Conservation (phyloP, 345 rosid species). For the Hevea brasiliensis region DNA sequence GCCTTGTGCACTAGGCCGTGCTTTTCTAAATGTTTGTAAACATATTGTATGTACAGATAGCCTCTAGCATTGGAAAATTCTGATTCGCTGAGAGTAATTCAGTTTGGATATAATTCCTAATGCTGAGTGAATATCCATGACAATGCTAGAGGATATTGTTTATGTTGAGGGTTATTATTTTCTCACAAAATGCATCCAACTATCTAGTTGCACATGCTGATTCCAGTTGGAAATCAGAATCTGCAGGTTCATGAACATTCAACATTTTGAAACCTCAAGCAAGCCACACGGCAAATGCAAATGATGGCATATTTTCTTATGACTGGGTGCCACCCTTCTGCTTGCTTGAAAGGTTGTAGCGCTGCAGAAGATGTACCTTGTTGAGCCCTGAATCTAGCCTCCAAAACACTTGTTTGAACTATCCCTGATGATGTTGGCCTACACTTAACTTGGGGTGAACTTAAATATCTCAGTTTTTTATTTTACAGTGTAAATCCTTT, state of each 20-base stretch:
- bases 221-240: background rate
- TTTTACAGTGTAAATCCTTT: conserved; percentile 1
- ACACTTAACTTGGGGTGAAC: background rate
- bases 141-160: no score
- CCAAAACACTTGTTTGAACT: background rate
- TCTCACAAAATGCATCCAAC: background rate
- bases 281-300: background rate
- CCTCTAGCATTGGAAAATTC: background rate
- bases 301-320: background rate
- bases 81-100: background rate
- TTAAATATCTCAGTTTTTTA: background rate
- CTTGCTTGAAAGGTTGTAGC: background rate
- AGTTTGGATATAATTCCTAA: background rate
- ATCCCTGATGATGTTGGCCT: background rate
- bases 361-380: background rate
- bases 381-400: background rate
- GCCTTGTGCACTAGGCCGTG: background rate
- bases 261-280: background rate
- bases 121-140: background rate
- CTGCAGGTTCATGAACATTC: background rate
- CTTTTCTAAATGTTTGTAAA: background rate
- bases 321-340: background rate
- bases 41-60: background rate
- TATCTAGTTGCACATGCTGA: background rate
- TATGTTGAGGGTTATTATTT: background rate